Base-by-base conservation (phyloP, 164 flowering plant genomes). In the Stephania cephalantha region DNA sequence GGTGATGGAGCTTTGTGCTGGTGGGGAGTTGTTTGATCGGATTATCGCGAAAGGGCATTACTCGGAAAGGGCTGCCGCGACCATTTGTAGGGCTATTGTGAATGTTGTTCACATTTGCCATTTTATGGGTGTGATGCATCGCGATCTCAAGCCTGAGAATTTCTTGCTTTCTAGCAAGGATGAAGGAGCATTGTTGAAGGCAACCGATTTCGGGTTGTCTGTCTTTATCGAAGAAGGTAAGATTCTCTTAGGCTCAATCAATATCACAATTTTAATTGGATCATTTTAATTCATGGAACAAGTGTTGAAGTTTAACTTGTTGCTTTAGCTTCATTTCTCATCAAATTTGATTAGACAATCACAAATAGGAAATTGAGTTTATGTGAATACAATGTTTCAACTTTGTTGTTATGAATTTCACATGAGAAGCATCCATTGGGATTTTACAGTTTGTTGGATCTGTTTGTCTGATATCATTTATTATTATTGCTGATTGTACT, bases 51-150 rank as follows among this genome's bases (percentile, higher is more conserved):
- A 90, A 74, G 98, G 98, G 68, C 90, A 85, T 82, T 94, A 94
- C 71, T 88, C 90, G 55, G 98, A 94, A 77, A 82, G 87, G 70
- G 97, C 91, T 5, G 98, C 97, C 13, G 93, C 98, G 67, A 78
- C 88, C 1, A 84, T 91, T 2, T 88, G 91, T 77, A 87, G 95
- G 75, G 76, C 85, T 25, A 88, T 95, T 83, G 95, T 93, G 15
- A 90, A 87, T 75, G 97, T 93, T 77, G 97, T 95, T 8, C 86
- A 95, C 70, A 82, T 89, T 46, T 95, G 97, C 64, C 97, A 95
- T 83, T 93, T 91, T 72, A 94, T 91, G 98, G 98, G 98, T 17
- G 97, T 92, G 76, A 88, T 94, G 98, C 98, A 94, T 79, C 83
- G 98, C 35, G 98, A 94, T 75, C 87, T 94, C 67, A 94, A 94